Base-by-base conservation (phyloP, 805 yeast species). In the Candida montana region DNA sequence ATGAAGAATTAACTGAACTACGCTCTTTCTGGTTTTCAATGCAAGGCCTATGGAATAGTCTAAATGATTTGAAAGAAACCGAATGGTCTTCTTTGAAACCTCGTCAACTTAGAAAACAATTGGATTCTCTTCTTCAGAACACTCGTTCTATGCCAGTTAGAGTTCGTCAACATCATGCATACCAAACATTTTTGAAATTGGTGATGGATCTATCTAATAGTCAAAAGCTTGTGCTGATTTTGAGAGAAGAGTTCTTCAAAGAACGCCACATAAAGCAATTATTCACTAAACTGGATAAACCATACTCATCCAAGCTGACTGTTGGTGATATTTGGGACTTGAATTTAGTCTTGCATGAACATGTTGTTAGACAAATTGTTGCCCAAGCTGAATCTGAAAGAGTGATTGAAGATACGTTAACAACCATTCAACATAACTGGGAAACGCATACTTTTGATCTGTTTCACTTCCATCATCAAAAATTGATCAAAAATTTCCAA, bases 371-470 rank as follows among this genome's bases (percentile, higher is more conserved):
- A 31, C 60, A 71, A 0, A 59, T 83, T 0, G 50, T 86, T 2
- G 67, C 68, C 1, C 75, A 72, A 43, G 96, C 97, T 0, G 76
- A 75, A 45, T 83, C 86, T 3, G 97, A 91, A 54, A 68, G 73
- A 44, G 66, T 75, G 0, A 63, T 91, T 3, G 85, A 83, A 39
- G 75, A 71, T 10, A 73, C 80, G 5, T 55, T 91, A 7, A 51
- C 50, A 2, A 53, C 61, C 2, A 75, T 89, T 12, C 68, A 69
- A 39, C 60, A 57, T 0, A 70, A 63, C 3, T 90, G 97, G 97
- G 47, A 62, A 0, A 48, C 50, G 0, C 62, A 69, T 6, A 54
- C 69, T 0, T 75, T 86, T 42, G 81, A 76, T 10, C 62, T 72
- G 8, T 77, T 75, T 49, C 67, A 69, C 21, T 82, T 73, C 54